These are phyloP conservation scores for Sphaerulina musiva DNA, from an alignment of 2,329 filamentous ascomycete species.

Conservation along the genomic window DNA sequence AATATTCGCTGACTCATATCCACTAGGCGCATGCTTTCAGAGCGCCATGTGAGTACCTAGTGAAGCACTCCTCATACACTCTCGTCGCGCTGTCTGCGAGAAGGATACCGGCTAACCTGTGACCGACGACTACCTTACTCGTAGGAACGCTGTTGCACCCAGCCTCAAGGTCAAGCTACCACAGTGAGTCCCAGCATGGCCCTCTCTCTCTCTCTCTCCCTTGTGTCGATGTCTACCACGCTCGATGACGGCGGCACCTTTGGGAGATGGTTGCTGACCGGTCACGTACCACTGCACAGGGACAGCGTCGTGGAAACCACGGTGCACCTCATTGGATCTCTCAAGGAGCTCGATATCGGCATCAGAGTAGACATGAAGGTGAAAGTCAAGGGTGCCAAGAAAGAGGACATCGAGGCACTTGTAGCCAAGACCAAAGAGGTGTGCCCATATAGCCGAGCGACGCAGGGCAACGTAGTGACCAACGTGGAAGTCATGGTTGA, in stretches of 20 bases:
- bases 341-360: constrained; percentile 43
- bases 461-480: constrained; percentile 32
- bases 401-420: constrained; percentile 34
- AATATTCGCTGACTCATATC: background rate
- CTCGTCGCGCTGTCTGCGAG: no score
- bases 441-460: constrained; percentile 34
- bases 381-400: constrained; percentile 30
- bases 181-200: constrained; percentile 16
- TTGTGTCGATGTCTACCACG: no score
- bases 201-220: no score
- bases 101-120: no score
- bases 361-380: constrained; percentile 42
- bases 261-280: no score
- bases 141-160: constrained; percentile 37
- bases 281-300: background rate
- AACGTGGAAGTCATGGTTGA: constrained; percentile 15
- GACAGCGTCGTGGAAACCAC: constrained; percentile 39
- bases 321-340: constrained; percentile 42
- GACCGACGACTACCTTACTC: no score
- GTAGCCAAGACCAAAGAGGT: constrained; percentile 34
- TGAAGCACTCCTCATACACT: no score
- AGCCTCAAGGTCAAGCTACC: constrained; percentile 41
- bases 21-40: constrained; percentile 39
- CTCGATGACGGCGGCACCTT: no score
- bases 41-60: constrained; percentile 33